These are phyloP conservation scores for Mucor piriformis DNA, from an alignment of 371 early-diverging fungal genomes.

Conservation along the genomic window DNA sequence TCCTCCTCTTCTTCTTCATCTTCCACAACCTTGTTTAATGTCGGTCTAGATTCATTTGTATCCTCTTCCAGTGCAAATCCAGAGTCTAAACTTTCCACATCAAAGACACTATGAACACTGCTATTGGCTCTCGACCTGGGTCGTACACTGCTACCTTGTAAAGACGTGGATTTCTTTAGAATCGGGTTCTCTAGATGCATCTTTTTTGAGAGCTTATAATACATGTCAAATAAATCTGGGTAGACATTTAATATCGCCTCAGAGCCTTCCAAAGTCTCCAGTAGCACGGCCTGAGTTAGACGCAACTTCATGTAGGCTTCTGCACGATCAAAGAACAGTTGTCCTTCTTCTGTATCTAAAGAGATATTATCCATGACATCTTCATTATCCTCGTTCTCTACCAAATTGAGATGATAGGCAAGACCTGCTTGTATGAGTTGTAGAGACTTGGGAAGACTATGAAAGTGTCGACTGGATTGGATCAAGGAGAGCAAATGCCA, in stretches of 20 bases:
- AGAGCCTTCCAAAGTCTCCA: constrained; percentile 48
- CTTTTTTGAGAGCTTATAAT: constrained; percentile 55
- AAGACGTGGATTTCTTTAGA: no score
- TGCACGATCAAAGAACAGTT: constrained; percentile 29
- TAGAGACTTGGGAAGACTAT: constrained; percentile 57
- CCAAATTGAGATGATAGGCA: constrained; percentile 13
- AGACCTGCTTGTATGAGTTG: constrained; percentile 73
- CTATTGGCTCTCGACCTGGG: not conserved
- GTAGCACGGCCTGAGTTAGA: constrained; percentile 31
- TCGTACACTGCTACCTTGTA: not conserved
- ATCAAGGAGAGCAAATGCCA: constrained; percentile 88
- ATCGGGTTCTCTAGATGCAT: not conserved
- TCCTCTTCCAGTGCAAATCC: constrained; percentile 1
- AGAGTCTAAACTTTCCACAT: constrained; percentile 10
- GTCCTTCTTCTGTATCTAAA: constrained; percentile 14
- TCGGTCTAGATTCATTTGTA: not conserved
- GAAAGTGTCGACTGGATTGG: constrained; percentile 56
- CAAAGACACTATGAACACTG: constrained; percentile 9
- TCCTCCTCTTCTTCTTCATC: constrained; percentile 9
- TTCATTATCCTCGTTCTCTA: constrained; percentile 6
- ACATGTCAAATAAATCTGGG: constrained; percentile 62
- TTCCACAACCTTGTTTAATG: not conserved
- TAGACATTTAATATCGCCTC: constrained; percentile 57
- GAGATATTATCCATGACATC: constrained; percentile 8
- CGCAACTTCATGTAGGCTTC: constrained; percentile 27